Percentiles rank a stretch among this genome's conserved stretches.
phyloP scores from a whole-genome alignment of 495 filamentous ascomycete genomes.

The Neurospora sublineolata region DNA sequence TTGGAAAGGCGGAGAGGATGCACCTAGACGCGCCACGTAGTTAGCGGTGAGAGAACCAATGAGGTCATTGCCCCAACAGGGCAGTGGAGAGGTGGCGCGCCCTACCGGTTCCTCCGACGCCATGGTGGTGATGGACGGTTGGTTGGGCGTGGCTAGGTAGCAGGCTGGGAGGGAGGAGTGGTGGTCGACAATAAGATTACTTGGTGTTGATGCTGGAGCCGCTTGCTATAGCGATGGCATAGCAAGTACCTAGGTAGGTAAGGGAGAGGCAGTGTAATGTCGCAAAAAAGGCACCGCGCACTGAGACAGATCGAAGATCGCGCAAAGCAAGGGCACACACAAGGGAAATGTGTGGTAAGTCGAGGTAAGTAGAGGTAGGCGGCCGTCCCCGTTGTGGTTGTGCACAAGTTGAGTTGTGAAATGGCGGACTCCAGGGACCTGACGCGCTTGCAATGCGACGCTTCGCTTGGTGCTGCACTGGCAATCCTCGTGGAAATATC shows the following conservation, averaged over 20 bases:
- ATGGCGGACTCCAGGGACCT: neutral
- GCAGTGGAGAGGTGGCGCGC: conserved; percentile 1
- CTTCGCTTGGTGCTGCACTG: neutral
- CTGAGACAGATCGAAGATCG: neutral
- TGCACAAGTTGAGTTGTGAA: neutral
- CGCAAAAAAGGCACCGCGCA: neutral
- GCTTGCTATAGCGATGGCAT: conserved; percentile 5
- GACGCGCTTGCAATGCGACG: neutral
- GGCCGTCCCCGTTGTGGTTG: neutral
- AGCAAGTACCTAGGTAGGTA: neutral
- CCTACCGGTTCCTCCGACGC: conserved; percentile 33
- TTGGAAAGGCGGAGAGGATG: conserved; percentile 51
- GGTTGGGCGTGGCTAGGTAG: neutral
- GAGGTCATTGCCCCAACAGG: neutral
- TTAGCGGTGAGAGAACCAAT: neutral
- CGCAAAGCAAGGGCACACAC: neutral
- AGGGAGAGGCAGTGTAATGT: neutral
- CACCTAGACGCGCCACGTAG: conserved; percentile 24
- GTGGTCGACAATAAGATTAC: neutral
- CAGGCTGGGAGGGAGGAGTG: neutral
- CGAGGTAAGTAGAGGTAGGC: neutral
- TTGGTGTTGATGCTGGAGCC: neutral
- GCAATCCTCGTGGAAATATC: neutral
- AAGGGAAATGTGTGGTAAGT: neutral
- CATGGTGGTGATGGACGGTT: conserved; percentile 13